phyloP scores from a whole-genome alignment of 164 flowering plant genomes.

The Sedum album region DNA sequence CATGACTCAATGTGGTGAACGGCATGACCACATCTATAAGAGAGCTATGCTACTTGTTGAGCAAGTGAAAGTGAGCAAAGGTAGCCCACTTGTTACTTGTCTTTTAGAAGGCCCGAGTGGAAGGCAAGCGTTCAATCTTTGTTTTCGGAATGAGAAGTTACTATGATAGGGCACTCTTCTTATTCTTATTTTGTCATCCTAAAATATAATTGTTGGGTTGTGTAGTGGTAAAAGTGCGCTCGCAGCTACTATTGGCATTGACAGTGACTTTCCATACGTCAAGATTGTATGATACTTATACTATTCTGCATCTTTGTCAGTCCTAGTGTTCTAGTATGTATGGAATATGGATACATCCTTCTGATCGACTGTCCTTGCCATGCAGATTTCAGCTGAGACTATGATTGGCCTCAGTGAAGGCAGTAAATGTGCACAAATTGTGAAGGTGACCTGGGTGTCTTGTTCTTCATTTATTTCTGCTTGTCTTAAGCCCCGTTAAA shows the following conservation, averaged over 20 bases:
- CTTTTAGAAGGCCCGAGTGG: conserved; percentile 96
- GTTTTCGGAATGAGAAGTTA: background rate
- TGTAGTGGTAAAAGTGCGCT: conserved; percentile 92
- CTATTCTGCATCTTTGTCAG: background rate
- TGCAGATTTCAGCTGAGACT: conserved; percentile 78
- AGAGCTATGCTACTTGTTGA: conserved; percentile 89
- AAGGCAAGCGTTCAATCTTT: conserved; percentile 39
- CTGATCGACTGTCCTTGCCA: background rate
- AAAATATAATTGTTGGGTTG: conserved; percentile 14
- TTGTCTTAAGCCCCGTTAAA: background rate
- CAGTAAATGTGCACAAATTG: conserved; percentile 87
- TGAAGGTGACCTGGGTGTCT: conserved; percentile 43
- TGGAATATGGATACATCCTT: background rate
- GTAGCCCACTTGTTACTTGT: conserved; percentile 87
- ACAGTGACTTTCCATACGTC: conserved; percentile 88
- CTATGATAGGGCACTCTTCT: background rate
- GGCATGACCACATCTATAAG: conserved; percentile 67
- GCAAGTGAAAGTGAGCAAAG: conserved; percentile 90
- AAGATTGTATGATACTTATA: conserved; percentile 66
- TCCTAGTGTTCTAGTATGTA: background rate
- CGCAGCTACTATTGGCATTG: conserved; percentile 93
- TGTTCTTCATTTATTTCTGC: background rate
- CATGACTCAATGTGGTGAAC: conserved; percentile 76
- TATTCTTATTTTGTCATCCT: conserved; percentile 3
- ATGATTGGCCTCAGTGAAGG: conserved; percentile 95